Evolutionary conservation across 2,329 filamentous ascomycete genomes (phyloP).

Genomic region (Aspergillus nomiae): DNA sequence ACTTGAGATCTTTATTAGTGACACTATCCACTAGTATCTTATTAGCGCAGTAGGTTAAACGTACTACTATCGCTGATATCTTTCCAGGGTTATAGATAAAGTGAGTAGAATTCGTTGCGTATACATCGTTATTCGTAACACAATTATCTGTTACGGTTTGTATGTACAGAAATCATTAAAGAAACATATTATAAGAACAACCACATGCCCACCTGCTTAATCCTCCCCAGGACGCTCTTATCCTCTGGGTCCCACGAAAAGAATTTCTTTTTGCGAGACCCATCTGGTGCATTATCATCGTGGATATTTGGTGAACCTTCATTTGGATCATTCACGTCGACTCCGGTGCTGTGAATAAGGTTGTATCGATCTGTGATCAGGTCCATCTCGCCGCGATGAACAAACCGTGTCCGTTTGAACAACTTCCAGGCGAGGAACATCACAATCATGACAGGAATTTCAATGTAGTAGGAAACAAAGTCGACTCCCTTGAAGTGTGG

Average conservation of each 20-base stretch:
- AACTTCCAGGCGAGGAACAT: conserved; percentile 61
- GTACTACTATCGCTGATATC: neutral
- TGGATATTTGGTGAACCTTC: conserved; percentile 9
- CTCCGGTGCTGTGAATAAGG: neutral
- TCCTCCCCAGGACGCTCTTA: conserved; percentile 20
- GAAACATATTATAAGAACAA: conserved; percentile 36
- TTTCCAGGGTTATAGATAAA: neutral
- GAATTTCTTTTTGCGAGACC: neutral
- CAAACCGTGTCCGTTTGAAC: conserved; percentile 51
- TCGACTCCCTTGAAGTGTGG: conserved; percentile 59
- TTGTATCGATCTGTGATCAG: conserved; percentile 51
- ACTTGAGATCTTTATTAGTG: too few species aligned
- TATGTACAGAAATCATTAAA: neutral
- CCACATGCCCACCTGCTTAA: conserved; percentile 41
- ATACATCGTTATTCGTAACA: neutral
- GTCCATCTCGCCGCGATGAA: conserved; percentile 53
- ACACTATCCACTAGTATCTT: too few species aligned
- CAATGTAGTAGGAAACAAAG: conserved; percentile 67
- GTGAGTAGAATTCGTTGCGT: neutral
- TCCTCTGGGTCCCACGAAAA: neutral
- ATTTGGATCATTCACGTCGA: conserved; percentile 28
- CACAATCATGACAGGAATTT: conserved; percentile 61
- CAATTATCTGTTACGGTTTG: neutral
- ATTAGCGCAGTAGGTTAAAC: too few species aligned
- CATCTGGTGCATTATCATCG: neutral